These are phyloP conservation scores for Cochlearia excelsa DNA, from an alignment of 345 rosid genomes.

Conservation along the genomic window DNA sequence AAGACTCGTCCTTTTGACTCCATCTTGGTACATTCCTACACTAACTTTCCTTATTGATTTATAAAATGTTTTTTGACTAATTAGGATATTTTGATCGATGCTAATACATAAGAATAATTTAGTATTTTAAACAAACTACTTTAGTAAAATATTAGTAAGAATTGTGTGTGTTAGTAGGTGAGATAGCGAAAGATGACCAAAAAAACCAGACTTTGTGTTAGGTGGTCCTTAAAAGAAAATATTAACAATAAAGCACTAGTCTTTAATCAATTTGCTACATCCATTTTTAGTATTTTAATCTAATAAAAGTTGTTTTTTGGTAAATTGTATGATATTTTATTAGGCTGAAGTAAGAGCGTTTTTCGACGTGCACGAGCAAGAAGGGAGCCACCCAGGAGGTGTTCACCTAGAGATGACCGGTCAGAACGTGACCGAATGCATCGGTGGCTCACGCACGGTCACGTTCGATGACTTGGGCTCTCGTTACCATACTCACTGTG, in stretches of 20 bases:
- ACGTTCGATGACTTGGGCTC: constrained; percentile 70
- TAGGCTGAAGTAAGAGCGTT: constrained; percentile 72
- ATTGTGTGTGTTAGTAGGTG: constrained; percentile 25
- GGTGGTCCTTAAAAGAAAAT: constrained; percentile 16
- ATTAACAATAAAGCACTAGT: too few relatives aligned
- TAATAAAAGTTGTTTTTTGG: too few relatives aligned
- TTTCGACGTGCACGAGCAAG: constrained; percentile 72
- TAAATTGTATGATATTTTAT: too few relatives aligned
- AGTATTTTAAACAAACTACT: neutral
- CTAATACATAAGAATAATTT: constrained; percentile 6
- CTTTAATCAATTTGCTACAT: too few relatives aligned
- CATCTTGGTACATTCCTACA: constrained; percentile 50
- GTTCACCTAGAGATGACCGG: constrained; percentile 69
- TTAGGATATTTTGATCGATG: constrained; percentile 9
- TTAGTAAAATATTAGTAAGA: constrained; percentile 8
- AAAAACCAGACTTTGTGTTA: constrained; percentile 15
- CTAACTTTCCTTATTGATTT: neutral
- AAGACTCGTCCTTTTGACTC: constrained; percentile 91
- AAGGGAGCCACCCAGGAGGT: constrained; percentile 75
- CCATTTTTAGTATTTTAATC: too few relatives aligned
- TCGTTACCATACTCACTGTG: constrained; percentile 24
- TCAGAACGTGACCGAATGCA: constrained; percentile 73
- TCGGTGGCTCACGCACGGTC: constrained; percentile 63
- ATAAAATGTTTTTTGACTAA: constrained; percentile 4
- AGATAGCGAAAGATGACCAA: constrained; percentile 30